Conservation (phyloP, 495 filamentous ascomycete species). For the Beverwykella pulmonaria region DNA sequence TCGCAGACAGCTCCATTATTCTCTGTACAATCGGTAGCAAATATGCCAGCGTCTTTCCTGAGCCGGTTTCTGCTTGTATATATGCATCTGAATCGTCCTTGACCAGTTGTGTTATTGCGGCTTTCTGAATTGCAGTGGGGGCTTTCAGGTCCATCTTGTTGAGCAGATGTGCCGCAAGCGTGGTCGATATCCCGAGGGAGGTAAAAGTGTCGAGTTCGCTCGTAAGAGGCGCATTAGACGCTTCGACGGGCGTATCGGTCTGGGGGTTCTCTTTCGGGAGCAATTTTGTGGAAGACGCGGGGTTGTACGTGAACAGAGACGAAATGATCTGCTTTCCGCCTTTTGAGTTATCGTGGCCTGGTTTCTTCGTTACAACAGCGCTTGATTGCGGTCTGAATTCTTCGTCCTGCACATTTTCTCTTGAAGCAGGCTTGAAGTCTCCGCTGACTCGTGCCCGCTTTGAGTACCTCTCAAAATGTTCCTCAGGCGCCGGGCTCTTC, state of each 20-base stretch:
- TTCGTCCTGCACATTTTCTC: neutral
- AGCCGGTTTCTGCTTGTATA: constrained; percentile 95
- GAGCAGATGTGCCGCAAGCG: constrained; percentile 77
- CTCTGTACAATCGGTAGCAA: constrained; percentile 86
- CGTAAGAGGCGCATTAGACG: constrained; percentile 95
- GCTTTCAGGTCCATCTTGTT: constrained; percentile 85
- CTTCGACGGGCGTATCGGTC: constrained; percentile 60
- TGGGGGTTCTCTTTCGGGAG: constrained; percentile 29
- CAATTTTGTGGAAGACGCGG: constrained; percentile 53
- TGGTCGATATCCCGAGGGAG: constrained; percentile 73
- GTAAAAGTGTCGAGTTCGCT: constrained; percentile 82
- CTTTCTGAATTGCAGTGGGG: constrained; percentile 92
- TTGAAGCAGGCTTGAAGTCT: constrained; percentile 29
- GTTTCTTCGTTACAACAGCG: constrained; percentile 17
- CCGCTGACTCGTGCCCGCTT: constrained; percentile 40
- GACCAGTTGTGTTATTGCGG: constrained; percentile 75
- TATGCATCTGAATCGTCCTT: constrained; percentile 89
- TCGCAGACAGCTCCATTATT: constrained; percentile 71
- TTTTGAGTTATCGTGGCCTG: constrained; percentile 16
- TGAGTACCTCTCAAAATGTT: constrained; percentile 33
- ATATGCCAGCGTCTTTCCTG: constrained; percentile 95
- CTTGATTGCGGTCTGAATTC: constrained; percentile 22
- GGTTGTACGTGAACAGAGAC: constrained; percentile 89
- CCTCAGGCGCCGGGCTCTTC: constrained; percentile 23
- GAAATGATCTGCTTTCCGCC: constrained; percentile 67